Evolutionary conservation across 306 rosid species (phyloP).

Genomic region (Prunus padus): DNA sequence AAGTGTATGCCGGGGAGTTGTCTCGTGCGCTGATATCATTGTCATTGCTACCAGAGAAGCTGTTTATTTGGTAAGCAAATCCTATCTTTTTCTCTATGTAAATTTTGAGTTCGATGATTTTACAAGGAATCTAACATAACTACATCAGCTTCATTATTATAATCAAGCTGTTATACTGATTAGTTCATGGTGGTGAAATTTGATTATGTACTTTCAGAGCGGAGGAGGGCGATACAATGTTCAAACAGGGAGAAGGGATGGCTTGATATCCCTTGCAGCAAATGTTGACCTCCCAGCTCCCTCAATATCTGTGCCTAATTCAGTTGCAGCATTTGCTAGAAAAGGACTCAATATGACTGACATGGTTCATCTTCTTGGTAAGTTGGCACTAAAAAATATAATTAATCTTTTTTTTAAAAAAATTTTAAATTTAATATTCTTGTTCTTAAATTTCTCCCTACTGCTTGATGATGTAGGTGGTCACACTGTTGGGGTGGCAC

Average conservation of each 20-base stretch:
- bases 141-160: neutral
- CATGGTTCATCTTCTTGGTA: slow-evolving; percentile 50
- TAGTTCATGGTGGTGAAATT: neutral
- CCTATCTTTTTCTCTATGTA: neutral
- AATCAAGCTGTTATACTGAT: neutral
- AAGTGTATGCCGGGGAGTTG: slow-evolving; percentile 17
- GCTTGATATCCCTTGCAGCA: slow-evolving; percentile 18
- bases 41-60: slow-evolving; percentile 42
- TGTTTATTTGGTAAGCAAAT: slow-evolving; percentile 16
- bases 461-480: slow-evolving; percentile 30
- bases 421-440: neutral
- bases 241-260: slow-evolving; percentile 43
- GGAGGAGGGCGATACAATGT: slow-evolving; percentile 25
- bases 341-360: slow-evolving; percentile 23
- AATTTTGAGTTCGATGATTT: neutral
- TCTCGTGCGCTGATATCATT: slow-evolving; percentile 44
- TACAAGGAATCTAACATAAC: neutral
- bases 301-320: slow-evolving; percentile 26
- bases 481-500: slow-evolving; percentile 42
- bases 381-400: neutral
- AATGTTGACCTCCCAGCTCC: slow-evolving; percentile 39
- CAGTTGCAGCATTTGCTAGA: slow-evolving; percentile 26
- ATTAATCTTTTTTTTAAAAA: neutral
- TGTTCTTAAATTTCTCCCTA: neutral
- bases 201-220: slow-evolving; percentile 8